These are phyloP conservation scores for Plasmodium sp. DNA, from an alignment of 169 alveolate species.

Conservation along the genomic window DNA sequence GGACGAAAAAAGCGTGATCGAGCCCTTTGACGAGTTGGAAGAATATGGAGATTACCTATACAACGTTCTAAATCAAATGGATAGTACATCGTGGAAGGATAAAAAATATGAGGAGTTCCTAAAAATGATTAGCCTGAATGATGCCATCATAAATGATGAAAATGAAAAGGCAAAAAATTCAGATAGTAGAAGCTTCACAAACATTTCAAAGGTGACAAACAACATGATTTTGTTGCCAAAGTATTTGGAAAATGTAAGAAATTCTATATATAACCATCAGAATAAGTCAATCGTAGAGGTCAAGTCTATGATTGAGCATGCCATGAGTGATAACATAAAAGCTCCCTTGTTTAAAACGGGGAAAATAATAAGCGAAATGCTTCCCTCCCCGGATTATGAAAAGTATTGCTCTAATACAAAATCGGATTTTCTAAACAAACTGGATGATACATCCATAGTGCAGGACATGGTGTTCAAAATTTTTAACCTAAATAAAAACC, in stretches of 20 bases:
- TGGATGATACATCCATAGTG: slow-evolving; percentile 43
- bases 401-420: slow-evolving; percentile 32
- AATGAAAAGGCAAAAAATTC: slow-evolving; percentile 20
- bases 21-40: slow-evolving; percentile 73
- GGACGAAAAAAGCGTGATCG: slow-evolving; percentile 41
- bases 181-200: slow-evolving; percentile 31
- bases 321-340: slow-evolving; percentile 56
- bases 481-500: slow-evolving; percentile 42
- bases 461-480: slow-evolving; percentile 60
- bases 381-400: slow-evolving; percentile 74
- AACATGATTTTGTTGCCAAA: slow-evolving; percentile 65
- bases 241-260: slow-evolving; percentile 71
- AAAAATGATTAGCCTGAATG: slow-evolving; percentile 73
- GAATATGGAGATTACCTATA: slow-evolving; percentile 70
- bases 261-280: slow-evolving; percentile 69
- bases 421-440: slow-evolving; percentile 1
- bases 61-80: slow-evolving; percentile 69
- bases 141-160: slow-evolving; percentile 53
- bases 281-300: slow-evolving; percentile 64
- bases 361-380: slow-evolving; percentile 68
- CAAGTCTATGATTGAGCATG: slow-evolving; percentile 63
- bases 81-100: slow-evolving; percentile 70
- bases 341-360: slow-evolving; percentile 73
- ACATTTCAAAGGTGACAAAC: slow-evolving; percentile 45
- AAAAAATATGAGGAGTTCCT: slow-evolving; percentile 60